Base-by-base conservation (phyloP, 345 rosid genomes). In the Lenwebbia sp. region DNA sequence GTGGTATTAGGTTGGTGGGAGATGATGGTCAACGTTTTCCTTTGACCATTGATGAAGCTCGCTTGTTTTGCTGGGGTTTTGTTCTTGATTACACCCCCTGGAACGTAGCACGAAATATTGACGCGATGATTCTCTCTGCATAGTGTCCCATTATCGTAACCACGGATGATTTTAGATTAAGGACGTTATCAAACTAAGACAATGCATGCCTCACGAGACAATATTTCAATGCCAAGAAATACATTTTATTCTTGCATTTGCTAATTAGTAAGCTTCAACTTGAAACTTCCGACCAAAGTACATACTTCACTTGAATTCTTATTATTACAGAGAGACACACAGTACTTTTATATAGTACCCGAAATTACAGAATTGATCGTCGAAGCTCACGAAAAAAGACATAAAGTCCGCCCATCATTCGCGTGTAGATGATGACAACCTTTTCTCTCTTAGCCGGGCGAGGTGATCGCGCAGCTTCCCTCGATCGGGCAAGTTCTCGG, bases 401-500 rank as follows among this genome's bases (percentile, higher is more conserved):
- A 37, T 23, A 12, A 60, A 30, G 75, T 22, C 41, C 12, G 23
- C 41, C 6, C 75, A 7, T 65, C 76, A 30, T 37, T 30, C 4
- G 33, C 1, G 2, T 30, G 40, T 17, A 40, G 75, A 65, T 1
- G 41, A 15, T n/a, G 76, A 65, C 76, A 30, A 17, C 12, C 22
- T 65, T 65, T 65, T 65, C 76, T 65, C 76, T 65, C 76, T 65
- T 30, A 65, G 0, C 12, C 6, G 23, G 6, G 41, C 76, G 19
- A 65, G 2, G 1, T 3, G 1, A 41, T 30, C 11, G 10, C 23
- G 23, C 41, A 65, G 30, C 60, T 86, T 86, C 15, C 54, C 62
- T 10, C 40, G 40, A 51, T 89, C 89, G 10, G 88, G 91, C 53
- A 82, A 82, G 84, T 86, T 89, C 33, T 89, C 85, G 49, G 62